Evolutionary conservation across 176 grass and related monocot species (phyloP), one percentile per base, ranked within the genome.

Genomic region (Calamus simplicifolius): DNA sequence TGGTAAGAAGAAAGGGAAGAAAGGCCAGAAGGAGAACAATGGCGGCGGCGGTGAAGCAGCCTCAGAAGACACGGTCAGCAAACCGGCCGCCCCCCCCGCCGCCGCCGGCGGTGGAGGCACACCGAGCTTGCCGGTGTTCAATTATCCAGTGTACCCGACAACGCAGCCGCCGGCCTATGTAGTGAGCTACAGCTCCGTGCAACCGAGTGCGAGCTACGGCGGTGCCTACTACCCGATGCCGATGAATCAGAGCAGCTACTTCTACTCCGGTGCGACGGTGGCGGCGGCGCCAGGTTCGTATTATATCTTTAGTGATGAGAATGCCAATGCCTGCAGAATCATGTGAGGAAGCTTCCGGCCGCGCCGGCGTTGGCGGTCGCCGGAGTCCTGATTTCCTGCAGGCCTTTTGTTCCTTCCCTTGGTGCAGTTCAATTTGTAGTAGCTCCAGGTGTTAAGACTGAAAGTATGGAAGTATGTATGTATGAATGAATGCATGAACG

Each of bases 291-390:
- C 84, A 6, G 81, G 84, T 5, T 78, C 87, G 52, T 98, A 85
- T 59, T 91, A 98, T 67, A 77, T 98, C 79, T 98, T 98, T 78
- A 88, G 87, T 73, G 93, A 98, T 65, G 93, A 98, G 79, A 98
- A 98, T 59, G 93, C 93, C 64, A 88, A 98, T 50, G 93, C 87
- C 25, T 98, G 93, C 82, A 55, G 57, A 38, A 54, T 92, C 67
- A 98, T 98, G 93, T 98, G 84, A 87, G 6, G 50, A 27, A 19
- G 18, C 10, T 8, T 4, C 26, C 14, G 15, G 35, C 10, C 8
- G 35, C 10, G 35, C 8, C 35, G 35, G 29, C 6, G 29, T 2
- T 8, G 8, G 31, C 31, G 29, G 29, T 31, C 6, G 29, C 29
- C 6, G 31, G 31, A 10, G 31, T 43, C 7, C 35, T 43, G 35